These are phyloP conservation scores for Chlamydomonas urium DNA, from an alignment of 139 green algal genomes.

Conservation along the genomic window DNA sequence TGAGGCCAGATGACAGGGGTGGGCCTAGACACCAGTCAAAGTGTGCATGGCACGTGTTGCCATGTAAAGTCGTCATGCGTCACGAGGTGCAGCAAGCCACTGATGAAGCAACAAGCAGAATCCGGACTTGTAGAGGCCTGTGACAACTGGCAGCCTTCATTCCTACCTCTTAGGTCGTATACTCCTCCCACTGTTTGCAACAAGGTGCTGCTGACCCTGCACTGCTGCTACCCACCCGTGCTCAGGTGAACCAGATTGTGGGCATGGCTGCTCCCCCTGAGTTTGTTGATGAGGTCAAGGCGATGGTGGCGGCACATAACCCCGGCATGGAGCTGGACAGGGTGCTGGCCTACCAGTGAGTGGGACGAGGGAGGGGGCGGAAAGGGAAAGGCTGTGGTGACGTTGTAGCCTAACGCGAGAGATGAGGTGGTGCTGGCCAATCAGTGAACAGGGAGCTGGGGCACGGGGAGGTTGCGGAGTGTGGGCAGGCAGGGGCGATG, in stretches of 20 bases:
- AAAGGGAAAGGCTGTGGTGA: not conserved
- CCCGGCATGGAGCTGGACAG: conserved; percentile 5
- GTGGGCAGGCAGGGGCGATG: too few relatives aligned
- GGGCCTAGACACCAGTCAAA: not conserved
- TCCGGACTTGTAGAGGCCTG: too few relatives aligned
- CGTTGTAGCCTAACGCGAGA: not conserved
- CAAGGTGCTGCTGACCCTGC: too few relatives aligned
- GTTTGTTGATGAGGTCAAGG: not conserved
- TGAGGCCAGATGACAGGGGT: conserved; percentile 2
- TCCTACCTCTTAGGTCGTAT: not conserved
- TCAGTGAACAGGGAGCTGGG: too few relatives aligned
- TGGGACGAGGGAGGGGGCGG: not conserved
- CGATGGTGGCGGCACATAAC: not conserved
- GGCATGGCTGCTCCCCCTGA: not conserved
- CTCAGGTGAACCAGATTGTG: not conserved
- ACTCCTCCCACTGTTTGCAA: too few relatives aligned
- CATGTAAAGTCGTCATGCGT: not conserved
- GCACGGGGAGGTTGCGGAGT: too few relatives aligned
- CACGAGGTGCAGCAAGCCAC: too few relatives aligned
- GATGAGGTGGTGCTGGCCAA: too few relatives aligned
- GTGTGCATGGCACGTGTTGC: not conserved
- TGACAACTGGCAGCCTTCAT: not conserved
- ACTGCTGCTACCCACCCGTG: too few relatives aligned
- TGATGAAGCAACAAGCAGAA: too few relatives aligned
- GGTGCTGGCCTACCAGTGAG: conserved; percentile 21